These are phyloP conservation scores for Perkinsus marinus DNA, from an alignment of 169 alveolate genomes.

Conservation along the genomic window DNA sequence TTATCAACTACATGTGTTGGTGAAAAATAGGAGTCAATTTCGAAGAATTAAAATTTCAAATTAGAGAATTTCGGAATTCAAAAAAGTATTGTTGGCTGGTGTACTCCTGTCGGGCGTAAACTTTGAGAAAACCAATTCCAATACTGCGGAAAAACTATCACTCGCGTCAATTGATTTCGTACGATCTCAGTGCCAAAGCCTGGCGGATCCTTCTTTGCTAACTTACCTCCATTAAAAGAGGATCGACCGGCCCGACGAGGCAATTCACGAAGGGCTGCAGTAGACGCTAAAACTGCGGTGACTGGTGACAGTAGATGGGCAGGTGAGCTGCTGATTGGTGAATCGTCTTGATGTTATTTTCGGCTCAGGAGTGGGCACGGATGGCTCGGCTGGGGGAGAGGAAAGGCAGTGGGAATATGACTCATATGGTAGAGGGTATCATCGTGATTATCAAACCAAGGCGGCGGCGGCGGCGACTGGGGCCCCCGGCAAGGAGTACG, in stretches of 20 bases:
- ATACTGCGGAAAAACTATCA: too few relatives aligned
- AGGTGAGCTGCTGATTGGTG: neutral
- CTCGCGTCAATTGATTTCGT: too few relatives aligned
- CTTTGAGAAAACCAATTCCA: too few relatives aligned
- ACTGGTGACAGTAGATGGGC: neutral
- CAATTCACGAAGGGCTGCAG: neutral
- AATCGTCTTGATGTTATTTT: neutral
- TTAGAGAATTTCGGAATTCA: too few relatives aligned
- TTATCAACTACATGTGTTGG: too few relatives aligned
- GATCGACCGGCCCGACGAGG: neutral
- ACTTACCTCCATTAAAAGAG: neutral
- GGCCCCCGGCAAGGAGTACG: neutral
- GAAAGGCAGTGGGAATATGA: neutral
- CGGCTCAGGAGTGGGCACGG: neutral
- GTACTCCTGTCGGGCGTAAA: too few relatives aligned
- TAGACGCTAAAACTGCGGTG: neutral
- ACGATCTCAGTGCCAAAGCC: neutral
- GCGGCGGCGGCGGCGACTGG: neutral
- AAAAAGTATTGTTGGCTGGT: too few relatives aligned
- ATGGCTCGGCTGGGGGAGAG: neutral
- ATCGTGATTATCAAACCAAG: neutral
- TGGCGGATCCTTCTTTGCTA: neutral
- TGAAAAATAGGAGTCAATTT: too few relatives aligned
- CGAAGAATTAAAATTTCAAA: too few relatives aligned
- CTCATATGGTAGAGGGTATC: neutral